Conservation (phyloP, 2,329 filamentous ascomycete genomes). For the Scortechinia acanthostroma region DNA sequence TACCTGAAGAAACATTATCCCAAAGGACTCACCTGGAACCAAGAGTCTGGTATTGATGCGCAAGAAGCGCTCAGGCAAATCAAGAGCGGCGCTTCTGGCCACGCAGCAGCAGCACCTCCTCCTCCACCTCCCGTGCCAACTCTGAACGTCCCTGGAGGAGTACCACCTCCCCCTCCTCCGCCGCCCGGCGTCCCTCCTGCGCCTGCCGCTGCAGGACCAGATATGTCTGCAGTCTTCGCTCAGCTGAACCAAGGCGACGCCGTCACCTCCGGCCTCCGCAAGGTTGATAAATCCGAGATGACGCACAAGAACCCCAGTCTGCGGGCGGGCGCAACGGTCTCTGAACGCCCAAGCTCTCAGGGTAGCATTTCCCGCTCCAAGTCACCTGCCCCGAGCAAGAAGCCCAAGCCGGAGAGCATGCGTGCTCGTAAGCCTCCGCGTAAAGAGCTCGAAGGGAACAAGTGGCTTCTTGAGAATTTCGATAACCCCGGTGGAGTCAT, state of each 20-base stretch:
- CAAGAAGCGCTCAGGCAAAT: constrained; percentile 35
- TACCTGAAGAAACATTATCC: constrained; percentile 81
- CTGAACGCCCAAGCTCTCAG: constrained; percentile 24
- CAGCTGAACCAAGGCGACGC: constrained; percentile 81
- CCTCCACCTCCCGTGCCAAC: constrained; percentile 32
- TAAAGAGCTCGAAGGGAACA: constrained; percentile 78
- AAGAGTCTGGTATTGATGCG: constrained; percentile 64
- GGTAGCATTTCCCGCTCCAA: constrained; percentile 56
- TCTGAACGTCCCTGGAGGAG: constrained; percentile 29
- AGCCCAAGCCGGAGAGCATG: constrained; percentile 81
- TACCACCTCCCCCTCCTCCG: constrained; percentile 48
- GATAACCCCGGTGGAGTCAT: constrained; percentile 70
- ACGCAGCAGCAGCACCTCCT: constrained; percentile 25
- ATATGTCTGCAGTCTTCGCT: constrained; percentile 82
- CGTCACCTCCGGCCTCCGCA: constrained; percentile 83
- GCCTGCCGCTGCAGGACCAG: constrained; percentile 37
- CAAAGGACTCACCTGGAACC: constrained; percentile 80
- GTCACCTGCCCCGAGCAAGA: constrained; percentile 81
- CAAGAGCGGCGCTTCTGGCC: constrained; percentile 43
- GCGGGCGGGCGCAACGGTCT: constrained; percentile 65
- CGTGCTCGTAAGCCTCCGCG: constrained; percentile 73
- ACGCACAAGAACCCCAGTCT: constrained; percentile 95
- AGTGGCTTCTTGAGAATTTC: constrained; percentile 94
- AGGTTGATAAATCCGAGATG: constrained; percentile 93
- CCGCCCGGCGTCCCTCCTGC: constrained; percentile 48